Base-by-base conservation (phyloP, 176 grass and related monocot species). In the Alloteropsis semialata region DNA sequence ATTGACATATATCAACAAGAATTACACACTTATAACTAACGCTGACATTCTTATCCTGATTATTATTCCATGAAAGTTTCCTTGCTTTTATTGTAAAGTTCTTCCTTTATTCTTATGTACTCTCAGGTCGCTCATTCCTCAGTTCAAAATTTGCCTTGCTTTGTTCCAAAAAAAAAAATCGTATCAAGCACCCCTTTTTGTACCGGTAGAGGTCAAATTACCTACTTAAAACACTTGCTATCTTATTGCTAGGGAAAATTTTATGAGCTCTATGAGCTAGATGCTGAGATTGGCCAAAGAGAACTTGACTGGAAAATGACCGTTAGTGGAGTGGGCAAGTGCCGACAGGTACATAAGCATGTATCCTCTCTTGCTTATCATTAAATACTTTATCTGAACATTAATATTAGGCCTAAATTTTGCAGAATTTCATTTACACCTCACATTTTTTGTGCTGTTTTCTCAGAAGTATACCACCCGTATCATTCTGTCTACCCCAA, bases 281-380 rank as follows among this genome's bases (percentile, higher is more conserved):
- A 98, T 88, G 92, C 96, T 88, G 96, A 98, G 82, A 82, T 98
- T 67, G 96, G 96, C 65, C 88, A 91, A 8, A 95, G 84, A 61
- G 96, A 98, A 82, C 84, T 98, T 85, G 96, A 93, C 77, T 98
- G 96, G 96, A 98, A 95, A 98, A 98, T 98, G 89, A 98, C 96
- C 64, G 29, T 87, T 67, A 95, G 74, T 82, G 96, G 96, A 38
- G 96, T 98, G 49, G 96, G 96, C 77, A 98, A 95, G 81, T 98
- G 96, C 80, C 84, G 96, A 67, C 96, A 98, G 96, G 96, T 98
- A 75, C 6, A 62, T 71, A 78, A 54, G 65, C 75, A 27, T 4
- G 79, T 63, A 17, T 45, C 9, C 10, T 84, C 45, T 76, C 42
- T 43, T 84, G 37, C 46, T 83, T 82, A 11, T 27, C 10, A 76